These are phyloP conservation scores for Pisolithus thermaeus DNA, from an alignment of 1,284 basidiomycete species.

Conservation along the genomic window DNA sequence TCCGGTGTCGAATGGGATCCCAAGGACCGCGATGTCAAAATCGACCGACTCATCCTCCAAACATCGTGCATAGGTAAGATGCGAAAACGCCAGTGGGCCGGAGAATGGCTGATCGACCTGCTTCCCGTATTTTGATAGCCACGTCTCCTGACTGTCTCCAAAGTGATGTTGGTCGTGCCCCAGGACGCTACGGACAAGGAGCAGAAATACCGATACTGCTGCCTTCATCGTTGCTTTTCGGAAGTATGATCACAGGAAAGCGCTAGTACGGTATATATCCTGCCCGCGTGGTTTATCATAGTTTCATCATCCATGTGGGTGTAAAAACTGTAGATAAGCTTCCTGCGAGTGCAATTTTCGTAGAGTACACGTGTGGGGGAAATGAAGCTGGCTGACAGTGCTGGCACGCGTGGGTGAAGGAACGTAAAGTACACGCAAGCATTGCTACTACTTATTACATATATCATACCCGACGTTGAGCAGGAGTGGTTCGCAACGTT, in stretches of 20 bases:
- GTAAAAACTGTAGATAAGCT: no score
- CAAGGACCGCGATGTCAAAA: constrained; percentile 74
- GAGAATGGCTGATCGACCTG: constrained; percentile 67
- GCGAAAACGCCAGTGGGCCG: constrained; percentile 70
- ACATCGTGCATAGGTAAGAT: constrained; percentile 64
- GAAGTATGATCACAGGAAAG: not conserved
- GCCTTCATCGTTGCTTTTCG: not conserved
- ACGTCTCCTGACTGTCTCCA: constrained; percentile 31
- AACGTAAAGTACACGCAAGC: not conserved
- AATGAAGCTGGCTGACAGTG: no score
- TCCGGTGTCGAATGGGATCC: constrained; percentile 77
- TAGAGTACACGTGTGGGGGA: no score
- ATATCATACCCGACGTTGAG: constrained; percentile 18
- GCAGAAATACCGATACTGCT: not conserved
- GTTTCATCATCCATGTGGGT: no score
- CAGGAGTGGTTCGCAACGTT: constrained; percentile 20
- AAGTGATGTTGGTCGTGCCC: constrained; percentile 11
- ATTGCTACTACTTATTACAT: not conserved
- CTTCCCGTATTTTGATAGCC: constrained; percentile 66
- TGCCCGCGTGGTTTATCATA: no score
- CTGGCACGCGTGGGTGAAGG: no score
- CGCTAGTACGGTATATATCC: no score
- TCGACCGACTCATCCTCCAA: constrained; percentile 48
- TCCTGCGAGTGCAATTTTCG: no score
- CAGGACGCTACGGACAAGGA: not conserved